Percentiles rank a stretch among this genome's conserved stretches.
phyloP scores from a whole-genome alignment of 1,139 yeast species.

The Diutina catenulata region DNA sequence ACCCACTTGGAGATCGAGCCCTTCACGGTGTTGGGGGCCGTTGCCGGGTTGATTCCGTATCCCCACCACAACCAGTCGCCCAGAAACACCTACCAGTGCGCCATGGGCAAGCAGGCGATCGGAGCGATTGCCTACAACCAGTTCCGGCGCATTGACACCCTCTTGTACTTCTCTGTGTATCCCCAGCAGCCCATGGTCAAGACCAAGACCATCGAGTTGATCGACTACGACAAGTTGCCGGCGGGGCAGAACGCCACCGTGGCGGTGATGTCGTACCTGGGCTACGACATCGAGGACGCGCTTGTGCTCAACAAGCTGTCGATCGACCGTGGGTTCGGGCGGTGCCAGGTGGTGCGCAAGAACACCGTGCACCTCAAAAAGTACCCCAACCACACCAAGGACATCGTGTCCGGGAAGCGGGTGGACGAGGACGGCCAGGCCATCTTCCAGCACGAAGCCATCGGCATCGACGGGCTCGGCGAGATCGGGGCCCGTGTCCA shows the following conservation, averaged over 20 bases:
- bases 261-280: conserved; percentile 98
- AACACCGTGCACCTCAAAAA: conserved; percentile 82
- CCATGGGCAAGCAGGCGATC: conserved; percentile 99
- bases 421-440: conserved; percentile 73
- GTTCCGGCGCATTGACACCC: conserved; percentile 88
- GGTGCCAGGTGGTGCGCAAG: conserved; percentile 95
- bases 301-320: conserved; percentile 86
- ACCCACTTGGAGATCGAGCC: conserved; percentile 97
- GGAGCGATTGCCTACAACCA: conserved; percentile 98
- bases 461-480: conserved; percentile 94
- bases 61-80: conserved; percentile 99
- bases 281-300: conserved; percentile 99
- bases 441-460: conserved; percentile 71
- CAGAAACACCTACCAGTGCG: conserved; percentile 97
- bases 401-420: conserved; percentile 83
- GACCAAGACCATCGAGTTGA: conserved; percentile 90
- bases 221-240: conserved; percentile 90
- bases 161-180: conserved; percentile 88
- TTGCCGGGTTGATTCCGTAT: conserved; percentile 97
- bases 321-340: conserved; percentile 92
- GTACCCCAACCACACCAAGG: conserved; percentile 89
- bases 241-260: conserved; percentile 99
- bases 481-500: conserved; percentile 89
- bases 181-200: conserved; percentile 99
- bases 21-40: conserved; percentile 93